Percentiles rank a stretch among this genome's conserved stretches.
Conservation (phyloP, 2,329 filamentous ascomycete species). For the Fusarium miscanthi region DNA sequence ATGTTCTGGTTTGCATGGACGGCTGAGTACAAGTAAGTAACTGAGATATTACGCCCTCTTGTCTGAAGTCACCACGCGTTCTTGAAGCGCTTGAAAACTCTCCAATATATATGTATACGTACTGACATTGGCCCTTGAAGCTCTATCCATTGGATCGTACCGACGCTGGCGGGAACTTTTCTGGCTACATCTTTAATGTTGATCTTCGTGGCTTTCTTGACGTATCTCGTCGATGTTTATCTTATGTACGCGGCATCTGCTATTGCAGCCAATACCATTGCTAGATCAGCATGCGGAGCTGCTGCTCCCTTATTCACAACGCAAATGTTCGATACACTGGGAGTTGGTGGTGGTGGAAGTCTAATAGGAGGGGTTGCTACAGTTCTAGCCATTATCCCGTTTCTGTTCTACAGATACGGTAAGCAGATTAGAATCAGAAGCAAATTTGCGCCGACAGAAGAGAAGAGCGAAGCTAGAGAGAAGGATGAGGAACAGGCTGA, state of each 20-base stretch:
- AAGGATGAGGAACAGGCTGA: conserved; percentile 14
- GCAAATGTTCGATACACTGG: conserved; percentile 33
- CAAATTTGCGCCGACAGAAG: conserved; percentile 29
- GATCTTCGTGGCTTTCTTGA: conserved; percentile 35
- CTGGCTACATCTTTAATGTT: conserved; percentile 37
- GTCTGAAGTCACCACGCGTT: no score
- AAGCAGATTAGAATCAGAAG: conserved; percentile 32
- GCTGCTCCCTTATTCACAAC: conserved; percentile 35
- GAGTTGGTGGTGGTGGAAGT: conserved; percentile 35
- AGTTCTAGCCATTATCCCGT: conserved; percentile 25
- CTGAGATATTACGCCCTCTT: no score
- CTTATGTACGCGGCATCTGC: conserved; percentile 36
- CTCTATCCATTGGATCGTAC: conserved; percentile 34
- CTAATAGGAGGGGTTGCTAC: conserved; percentile 32
- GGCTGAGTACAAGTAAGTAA: conserved; percentile 23
- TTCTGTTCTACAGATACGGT: conserved; percentile 39
- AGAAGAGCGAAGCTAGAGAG: conserved; percentile 3
- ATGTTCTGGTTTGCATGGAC: conserved; percentile 43
- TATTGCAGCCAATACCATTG: conserved; percentile 34
- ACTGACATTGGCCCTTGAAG: not conserved
- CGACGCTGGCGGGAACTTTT: conserved; percentile 30
- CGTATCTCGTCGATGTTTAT: conserved; percentile 38
- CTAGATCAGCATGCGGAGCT: conserved; percentile 34
- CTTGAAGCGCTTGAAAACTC: not conserved
- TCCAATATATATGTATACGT: not conserved